Conservation (phyloP, 148 eudicot species). For the Persicaria maculosa region DNA sequence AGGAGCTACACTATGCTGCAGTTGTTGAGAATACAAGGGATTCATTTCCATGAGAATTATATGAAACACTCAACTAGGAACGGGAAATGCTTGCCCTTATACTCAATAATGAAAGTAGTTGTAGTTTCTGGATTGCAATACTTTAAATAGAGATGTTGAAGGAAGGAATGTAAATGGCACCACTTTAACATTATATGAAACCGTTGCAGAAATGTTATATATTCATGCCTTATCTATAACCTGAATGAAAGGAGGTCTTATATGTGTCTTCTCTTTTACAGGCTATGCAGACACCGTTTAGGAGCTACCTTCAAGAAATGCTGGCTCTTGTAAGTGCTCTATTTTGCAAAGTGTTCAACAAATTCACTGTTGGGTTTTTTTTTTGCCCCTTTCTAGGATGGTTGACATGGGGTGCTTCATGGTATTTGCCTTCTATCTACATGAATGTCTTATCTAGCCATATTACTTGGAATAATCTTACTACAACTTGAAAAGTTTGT, state of each 20-base stretch:
- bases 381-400: background rate
- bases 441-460: background rate
- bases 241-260: background rate
- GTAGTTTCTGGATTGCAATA: background rate
- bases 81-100: background rate
- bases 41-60: background rate
- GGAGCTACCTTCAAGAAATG: conserved; percentile 89
- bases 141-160: background rate
- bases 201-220: background rate
- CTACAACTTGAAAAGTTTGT: background rate
- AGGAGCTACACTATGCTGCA: background rate
- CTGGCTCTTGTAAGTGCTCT: conserved; percentile 61
- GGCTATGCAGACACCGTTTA: conserved; percentile 95
- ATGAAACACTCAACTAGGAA: background rate
- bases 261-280: conserved; percentile 20
- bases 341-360: background rate
- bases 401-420: background rate
- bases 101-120: background rate
- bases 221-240: background rate
- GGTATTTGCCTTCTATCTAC: background rate
- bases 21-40: background rate
- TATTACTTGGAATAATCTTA: background rate
- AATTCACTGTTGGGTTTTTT: background rate
- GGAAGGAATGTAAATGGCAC: no score
- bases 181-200: background rate